These are phyloP conservation scores for Bipolaris victoriae DNA, from an alignment of 2,329 filamentous ascomycete species.

Conservation along the genomic window DNA sequence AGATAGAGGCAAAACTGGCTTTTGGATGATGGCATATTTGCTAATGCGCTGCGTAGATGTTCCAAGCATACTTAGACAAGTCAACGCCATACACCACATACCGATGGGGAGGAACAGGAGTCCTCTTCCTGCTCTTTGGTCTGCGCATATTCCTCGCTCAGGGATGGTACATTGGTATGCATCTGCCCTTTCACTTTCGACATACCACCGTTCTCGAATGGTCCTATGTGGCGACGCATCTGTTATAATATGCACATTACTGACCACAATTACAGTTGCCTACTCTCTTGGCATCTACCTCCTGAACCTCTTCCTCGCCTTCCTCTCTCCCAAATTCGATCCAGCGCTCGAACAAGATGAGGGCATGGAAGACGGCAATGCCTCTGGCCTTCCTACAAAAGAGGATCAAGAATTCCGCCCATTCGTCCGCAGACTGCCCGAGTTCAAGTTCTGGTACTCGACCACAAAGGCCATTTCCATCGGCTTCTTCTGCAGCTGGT, in stretches of 20 bases:
- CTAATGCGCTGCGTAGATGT: slow-evolving; percentile 66
- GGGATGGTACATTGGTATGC: slow-evolving; percentile 96
- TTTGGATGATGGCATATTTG: not conserved
- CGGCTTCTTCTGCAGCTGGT: slow-evolving; percentile 88
- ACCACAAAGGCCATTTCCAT: slow-evolving; percentile 86
- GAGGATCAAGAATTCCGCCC: slow-evolving; percentile 97
- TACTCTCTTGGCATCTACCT: slow-evolving; percentile 99
- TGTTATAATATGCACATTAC: not conserved
- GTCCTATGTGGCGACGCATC: not conserved
- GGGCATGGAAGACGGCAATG: slow-evolving; percentile 88
- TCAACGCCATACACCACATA: slow-evolving; percentile 89
- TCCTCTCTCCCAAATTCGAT: slow-evolving; percentile 98
- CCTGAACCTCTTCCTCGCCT: slow-evolving; percentile 97
- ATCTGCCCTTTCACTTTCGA: not conserved
- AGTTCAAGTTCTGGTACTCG: slow-evolving; percentile 99
- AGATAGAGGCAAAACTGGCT: not conserved
- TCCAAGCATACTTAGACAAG: slow-evolving; percentile 92
- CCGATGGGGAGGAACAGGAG: slow-evolving; percentile 85
- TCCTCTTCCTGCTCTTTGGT: slow-evolving; percentile 80
- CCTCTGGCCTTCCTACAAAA: slow-evolving; percentile 85
- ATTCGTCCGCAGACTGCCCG: slow-evolving; percentile 92
- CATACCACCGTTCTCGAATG: not conserved
- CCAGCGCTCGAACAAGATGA: slow-evolving; percentile 94
- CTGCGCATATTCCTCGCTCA: slow-evolving; percentile 88
- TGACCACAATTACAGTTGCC: slow-evolving; percentile 67